phyloP scores from a whole-genome alignment of 768 basidiomycete species.

The Lentinula guzmanii region DNA sequence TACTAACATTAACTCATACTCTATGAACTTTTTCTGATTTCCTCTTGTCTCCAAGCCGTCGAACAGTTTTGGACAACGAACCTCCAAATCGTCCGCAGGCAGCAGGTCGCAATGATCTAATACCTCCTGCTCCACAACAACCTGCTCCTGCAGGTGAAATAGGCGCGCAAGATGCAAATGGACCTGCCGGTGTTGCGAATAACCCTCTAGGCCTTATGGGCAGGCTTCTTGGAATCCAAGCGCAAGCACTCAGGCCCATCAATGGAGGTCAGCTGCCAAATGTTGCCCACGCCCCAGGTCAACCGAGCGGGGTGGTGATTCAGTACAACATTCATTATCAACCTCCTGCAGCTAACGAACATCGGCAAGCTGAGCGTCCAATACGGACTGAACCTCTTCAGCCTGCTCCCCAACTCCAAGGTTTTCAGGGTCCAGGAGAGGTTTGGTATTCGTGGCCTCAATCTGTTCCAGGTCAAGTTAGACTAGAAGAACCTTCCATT shows the following conservation, averaged over 20 bases:
- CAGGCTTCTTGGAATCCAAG: conserved; percentile 50
- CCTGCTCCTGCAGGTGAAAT: conserved; percentile 22
- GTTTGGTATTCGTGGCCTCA: conserved; percentile 62
- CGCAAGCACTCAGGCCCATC: conserved; percentile 34
- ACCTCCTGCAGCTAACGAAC: conserved; percentile 3
- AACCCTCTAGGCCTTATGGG: conserved; percentile 48
- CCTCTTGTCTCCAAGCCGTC: conserved; percentile 45
- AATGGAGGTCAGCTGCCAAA: conserved; percentile 23
- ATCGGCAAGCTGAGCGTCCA: conserved; percentile 25
- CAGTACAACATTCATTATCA: conserved; percentile 64
- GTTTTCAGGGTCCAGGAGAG: conserved; percentile 59
- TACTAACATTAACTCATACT: conserved; percentile 28
- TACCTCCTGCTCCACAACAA: conserved; percentile 18
- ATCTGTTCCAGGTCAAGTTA: background rate
- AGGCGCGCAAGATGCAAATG: conserved; percentile 27
- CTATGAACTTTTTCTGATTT: background rate
- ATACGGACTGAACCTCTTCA: conserved; percentile 28
- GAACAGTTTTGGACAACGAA: conserved; percentile 62
- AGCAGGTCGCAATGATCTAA: conserved; percentile 12
- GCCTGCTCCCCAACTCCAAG: conserved; percentile 49
- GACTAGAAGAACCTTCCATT: background rate
- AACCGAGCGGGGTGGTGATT: conserved; percentile 45
- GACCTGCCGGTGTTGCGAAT: conserved; percentile 28
- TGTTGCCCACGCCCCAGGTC: conserved; percentile 29
- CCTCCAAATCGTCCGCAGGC: conserved; percentile 25